These are phyloP conservation scores for Telfairia occidentalis DNA, from an alignment of 331 rosid species.

Conservation along the genomic window DNA sequence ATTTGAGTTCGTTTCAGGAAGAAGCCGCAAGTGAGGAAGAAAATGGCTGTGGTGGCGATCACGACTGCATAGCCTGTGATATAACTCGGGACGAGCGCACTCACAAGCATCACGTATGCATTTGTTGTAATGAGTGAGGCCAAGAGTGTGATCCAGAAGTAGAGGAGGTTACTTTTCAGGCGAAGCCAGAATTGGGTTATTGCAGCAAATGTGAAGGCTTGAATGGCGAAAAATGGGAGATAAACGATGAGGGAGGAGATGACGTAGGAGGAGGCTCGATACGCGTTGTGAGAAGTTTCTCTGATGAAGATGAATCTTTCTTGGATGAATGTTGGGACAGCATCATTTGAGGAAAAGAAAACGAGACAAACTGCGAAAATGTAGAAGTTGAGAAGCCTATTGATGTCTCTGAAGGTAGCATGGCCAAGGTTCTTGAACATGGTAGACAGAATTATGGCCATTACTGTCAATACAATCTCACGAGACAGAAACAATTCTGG, in stretches of 20 bases:
- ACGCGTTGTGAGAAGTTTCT: constrained; percentile 83
- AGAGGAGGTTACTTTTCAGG: constrained; percentile 28
- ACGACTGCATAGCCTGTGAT: constrained; percentile 86
- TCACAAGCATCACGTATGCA: constrained; percentile 85
- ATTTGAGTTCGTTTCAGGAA: constrained; percentile 56
- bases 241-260: constrained; percentile 73
- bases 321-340: constrained; percentile 77
- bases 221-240: constrained; percentile 80
- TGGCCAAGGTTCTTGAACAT: constrained; percentile 39
- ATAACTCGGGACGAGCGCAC: constrained; percentile 84
- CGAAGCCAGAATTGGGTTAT: constrained; percentile 48
- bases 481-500: constrained; percentile 84
- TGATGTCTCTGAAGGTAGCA: constrained; percentile 43
- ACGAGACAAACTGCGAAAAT: constrained; percentile 74
- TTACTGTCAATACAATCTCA: constrained; percentile 64
- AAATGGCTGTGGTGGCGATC: constrained; percentile 85
- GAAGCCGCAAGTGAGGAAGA: constrained; percentile 85
- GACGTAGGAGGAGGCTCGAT: constrained; percentile 78
- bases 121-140: constrained; percentile 80
- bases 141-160: constrained; percentile 59
- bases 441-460: constrained; percentile 66
- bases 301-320: constrained; percentile 85
- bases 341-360: constrained; percentile 90
- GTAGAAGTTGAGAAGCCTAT: constrained; percentile 78
- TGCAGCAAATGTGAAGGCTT: constrained; percentile 68